Evolutionary conservation across 169 alveolate genomes (phyloP).

Genomic region (Plasmodium sp.): DNA sequence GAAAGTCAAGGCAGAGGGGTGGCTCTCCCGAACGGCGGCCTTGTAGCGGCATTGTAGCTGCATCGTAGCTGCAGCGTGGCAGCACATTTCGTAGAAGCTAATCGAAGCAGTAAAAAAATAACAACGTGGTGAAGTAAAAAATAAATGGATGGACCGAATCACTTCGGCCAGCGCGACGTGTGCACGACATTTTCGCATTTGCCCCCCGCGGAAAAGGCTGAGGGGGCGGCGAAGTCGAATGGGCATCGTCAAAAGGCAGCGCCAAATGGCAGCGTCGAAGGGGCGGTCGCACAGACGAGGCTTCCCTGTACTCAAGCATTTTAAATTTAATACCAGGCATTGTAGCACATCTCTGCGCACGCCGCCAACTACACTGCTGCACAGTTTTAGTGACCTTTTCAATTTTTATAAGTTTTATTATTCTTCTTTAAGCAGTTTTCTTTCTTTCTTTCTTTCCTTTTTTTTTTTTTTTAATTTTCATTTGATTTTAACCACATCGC

Average conservation of each 20-base stretch:
- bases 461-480: neutral
- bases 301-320: neutral
- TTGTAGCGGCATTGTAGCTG: neutral
- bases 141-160: neutral
- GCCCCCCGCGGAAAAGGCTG: neutral
- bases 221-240: neutral
- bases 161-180: neutral
- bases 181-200: neutral
- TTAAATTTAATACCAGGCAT: neutral
- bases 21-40: neutral
- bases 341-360: neutral
- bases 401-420: neutral
- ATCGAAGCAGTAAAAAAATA: neutral
- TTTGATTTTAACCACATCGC: neutral
- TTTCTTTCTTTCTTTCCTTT: neutral
- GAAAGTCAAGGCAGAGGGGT: neutral
- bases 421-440: neutral
- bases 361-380: neutral
- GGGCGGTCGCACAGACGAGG: neutral
- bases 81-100: neutral
- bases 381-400: neutral
- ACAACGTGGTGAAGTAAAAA: neutral
- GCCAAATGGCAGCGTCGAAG: no score
- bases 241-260: no score
- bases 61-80: no score